Conservation (phyloP, 768 basidiomycete species). For the Strobilomyces dryophilus region DNA sequence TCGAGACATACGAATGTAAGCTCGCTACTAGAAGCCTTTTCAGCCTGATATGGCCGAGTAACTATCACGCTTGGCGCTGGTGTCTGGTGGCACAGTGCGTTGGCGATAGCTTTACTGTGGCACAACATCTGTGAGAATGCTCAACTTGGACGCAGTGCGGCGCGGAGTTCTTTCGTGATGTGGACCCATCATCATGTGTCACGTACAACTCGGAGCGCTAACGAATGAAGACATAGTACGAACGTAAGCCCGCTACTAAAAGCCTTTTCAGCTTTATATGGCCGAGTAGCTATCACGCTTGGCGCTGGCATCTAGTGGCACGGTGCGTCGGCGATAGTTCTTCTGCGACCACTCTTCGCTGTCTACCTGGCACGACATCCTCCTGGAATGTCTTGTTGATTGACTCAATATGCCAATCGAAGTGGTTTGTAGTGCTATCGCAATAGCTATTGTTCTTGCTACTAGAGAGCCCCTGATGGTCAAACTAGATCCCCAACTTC, state of each 20-base stretch:
- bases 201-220: too few species aligned
- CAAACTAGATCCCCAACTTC: conserved; percentile 46
- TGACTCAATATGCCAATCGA: not conserved
- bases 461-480: conserved; percentile 36
- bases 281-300: not conserved
- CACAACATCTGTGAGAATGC: too few species aligned
- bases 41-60: not conserved
- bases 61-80: not conserved
- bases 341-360: conserved; percentile 32
- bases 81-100: conserved; percentile 42
- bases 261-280: not conserved
- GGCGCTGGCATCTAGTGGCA: conserved; percentile 33
- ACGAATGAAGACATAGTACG: conserved; percentile 14
- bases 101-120: too few species aligned
- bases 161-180: too few species aligned
- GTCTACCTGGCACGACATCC: conserved; percentile 34
- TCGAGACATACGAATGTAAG: conserved; percentile 23
- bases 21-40: not conserved
- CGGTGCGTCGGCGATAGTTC: conserved; percentile 43
- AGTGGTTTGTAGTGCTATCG: conserved; percentile 45
- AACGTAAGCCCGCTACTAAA: conserved; percentile 20
- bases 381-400: not conserved
- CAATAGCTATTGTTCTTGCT: conserved; percentile 44
- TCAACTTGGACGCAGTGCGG: too few species aligned
- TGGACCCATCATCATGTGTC: too few species aligned